Evolutionary conservation across 176 grass and related monocot species (phyloP), one percentile per base, ranked within the genome.

Genomic region (Bonia amplexicaulis): DNA sequence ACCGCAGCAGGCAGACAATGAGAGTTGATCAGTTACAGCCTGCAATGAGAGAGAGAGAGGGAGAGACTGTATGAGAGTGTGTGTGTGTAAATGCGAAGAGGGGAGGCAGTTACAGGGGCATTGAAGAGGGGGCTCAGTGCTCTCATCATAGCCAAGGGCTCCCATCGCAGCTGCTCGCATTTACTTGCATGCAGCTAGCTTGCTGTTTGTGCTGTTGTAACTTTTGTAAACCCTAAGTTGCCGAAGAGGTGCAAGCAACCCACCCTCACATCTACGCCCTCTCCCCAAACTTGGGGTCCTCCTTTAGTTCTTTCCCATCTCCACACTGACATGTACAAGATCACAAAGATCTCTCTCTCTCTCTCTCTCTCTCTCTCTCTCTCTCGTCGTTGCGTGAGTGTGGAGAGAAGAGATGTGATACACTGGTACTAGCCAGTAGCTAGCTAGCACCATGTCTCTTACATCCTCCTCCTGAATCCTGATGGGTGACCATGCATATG

Each of bases 311-410:
- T 82, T 44, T 78, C 84, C 40, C 60, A 74, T 71, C 77, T 26
- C 72, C 44, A 39, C 52, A 58, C 80, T 84, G 80, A 54, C 80
- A 68, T 61, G 22, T 48, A 60, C 69, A 53, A 80, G 37, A 72
- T 67, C 79, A 22, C 77, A 22, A 86, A 62, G 39, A 58, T 78
- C 54, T 55, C 80, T 72, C 66, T 25, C 59, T 17, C n/a, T 13
- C 80, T 72, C 66, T 25, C 59, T 17, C n/a, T 13, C 60, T 42
- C 51, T 69, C 23, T 70, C 23, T 33, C 14, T 64, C 6, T 39
- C 29, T 75, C n/a, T 82, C 58, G 42, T 42, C 68, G 71, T 89
- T 90, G 89, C 89, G 85, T 90, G 89, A 80, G 80, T 84, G 79
- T 75, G 85, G 77, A 75, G 89, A 64, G 46, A 87, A 80, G 80